Base-by-base conservation (phyloP, 2,329 filamentous ascomycete species). In the Xylariaceae sp. region DNA sequence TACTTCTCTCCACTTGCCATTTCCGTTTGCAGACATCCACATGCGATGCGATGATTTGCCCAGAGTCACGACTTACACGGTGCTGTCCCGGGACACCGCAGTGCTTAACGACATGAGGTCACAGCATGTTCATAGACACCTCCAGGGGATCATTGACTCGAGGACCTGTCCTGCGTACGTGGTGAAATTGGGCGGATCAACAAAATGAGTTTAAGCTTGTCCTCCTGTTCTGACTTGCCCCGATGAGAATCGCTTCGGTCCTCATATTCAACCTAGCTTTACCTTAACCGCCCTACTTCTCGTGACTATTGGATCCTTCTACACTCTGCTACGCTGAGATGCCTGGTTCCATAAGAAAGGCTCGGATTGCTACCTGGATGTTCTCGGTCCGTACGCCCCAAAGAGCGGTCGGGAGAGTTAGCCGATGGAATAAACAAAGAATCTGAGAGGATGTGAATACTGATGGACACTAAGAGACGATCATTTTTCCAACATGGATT, bases 111-210 rank as follows among this genome's bases (percentile, higher is more conserved):
- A 63, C 57, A 54, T 62, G 61, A 63, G 62, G 62, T 60, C 62
- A 58, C 61, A 58, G 45, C 59, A 59, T 58, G 51, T 57, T 62
- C 55, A 53, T 46, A 62, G 62, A 60, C 56, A 60, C 59, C 54
- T 50, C 57, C 60, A 63, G 59, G 66, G 61, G 60, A 43, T 51
- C 47, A 53, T 58, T 62, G 70, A 72, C 70, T 73, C 71, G 71
- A 73, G 67, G 55, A 52, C 62, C 60, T 52, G 44, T 56, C 55
- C 52, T 60, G 58, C 52, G 51, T 54, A 51, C 49, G 55, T 51
- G 53, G 48, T 50, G 59, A 50, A 52, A 15, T 55, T n/a, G 47
- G 49, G 49, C 52, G 41, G 47, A 22, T 39, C 48, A 53, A 47
- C n/a, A n/a, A 40, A 47, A 48, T 44, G 41, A 49, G 45, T 43